phyloP scores from a whole-genome alignment of 1,139 yeast species.

The Fermentozyma sake region DNA sequence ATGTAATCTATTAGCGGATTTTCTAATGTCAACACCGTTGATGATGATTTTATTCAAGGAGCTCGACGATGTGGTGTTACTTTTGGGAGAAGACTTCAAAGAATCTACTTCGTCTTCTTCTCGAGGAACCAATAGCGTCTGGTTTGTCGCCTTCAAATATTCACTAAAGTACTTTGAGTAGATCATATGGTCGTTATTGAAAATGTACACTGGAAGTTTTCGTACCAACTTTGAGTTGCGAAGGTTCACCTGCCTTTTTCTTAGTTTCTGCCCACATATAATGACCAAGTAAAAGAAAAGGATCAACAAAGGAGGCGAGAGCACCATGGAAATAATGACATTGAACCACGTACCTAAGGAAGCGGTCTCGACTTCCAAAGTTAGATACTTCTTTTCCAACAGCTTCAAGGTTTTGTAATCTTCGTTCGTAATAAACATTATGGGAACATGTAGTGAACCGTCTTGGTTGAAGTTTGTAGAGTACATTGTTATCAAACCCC shows the following conservation, averaged over 20 bases:
- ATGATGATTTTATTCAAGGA: conserved; percentile 18
- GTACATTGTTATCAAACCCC: conserved; percentile 42
- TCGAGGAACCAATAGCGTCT: conserved; percentile 5
- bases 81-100: conserved; percentile 6
- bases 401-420: conserved; percentile 23
- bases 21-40: conserved; percentile 30
- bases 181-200: conserved; percentile 34
- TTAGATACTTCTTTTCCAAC: conserved; percentile 10
- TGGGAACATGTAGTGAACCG: conserved; percentile 29
- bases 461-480: conserved; percentile 37
- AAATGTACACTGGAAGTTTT: conserved; percentile 37
- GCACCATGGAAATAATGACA: conserved; percentile 35
- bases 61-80: conserved; percentile 19
- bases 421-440: conserved; percentile 38
- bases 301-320: conserved; percentile 43
- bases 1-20: conserved; percentile 15
- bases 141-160: conserved; percentile 17
- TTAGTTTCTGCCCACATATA: conserved; percentile 26
- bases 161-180: conserved; percentile 21
- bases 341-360: conserved; percentile 39
- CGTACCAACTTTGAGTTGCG: conserved; percentile 33
- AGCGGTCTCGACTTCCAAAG: conserved; percentile 26
- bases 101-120: conserved; percentile 2
- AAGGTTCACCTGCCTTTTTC: conserved; percentile 24
- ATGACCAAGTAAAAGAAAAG: conserved; percentile 31